Conservation (phyloP, 352 stramenopile genomes). For the Globisporangium paroecandrum region DNA sequence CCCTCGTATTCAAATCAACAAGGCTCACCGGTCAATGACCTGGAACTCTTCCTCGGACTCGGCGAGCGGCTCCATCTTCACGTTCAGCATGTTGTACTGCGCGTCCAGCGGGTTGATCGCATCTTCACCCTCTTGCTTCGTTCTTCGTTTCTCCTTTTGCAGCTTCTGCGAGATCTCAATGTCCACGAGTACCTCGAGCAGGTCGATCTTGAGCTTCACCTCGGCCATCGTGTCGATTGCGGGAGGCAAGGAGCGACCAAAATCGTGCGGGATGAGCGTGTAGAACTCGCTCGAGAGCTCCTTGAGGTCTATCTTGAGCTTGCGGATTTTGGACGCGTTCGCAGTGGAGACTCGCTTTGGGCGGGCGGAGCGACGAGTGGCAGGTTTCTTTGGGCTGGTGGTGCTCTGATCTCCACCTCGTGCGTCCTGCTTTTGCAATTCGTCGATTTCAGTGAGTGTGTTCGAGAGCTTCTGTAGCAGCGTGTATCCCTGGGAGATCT, state of each 20-base stretch:
- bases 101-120: slow-evolving; percentile 42
- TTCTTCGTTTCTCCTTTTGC: slow-evolving; percentile 22
- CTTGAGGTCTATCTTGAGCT: slow-evolving; percentile 40
- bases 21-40: slow-evolving; percentile 36
- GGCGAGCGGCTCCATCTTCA: slow-evolving; percentile 38
- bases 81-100: slow-evolving; percentile 52
- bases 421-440: slow-evolving; percentile 22
- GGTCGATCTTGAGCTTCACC: slow-evolving; percentile 55
- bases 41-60: slow-evolving; percentile 43
- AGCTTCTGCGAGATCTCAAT: slow-evolving; percentile 63
- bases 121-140: slow-evolving; percentile 17
- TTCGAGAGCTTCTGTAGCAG: slow-evolving; percentile 49
- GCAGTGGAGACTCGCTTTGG: background rate
- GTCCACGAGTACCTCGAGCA: slow-evolving; percentile 59
- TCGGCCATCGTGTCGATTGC: slow-evolving; percentile 50
- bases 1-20: background rate
- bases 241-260: slow-evolving; percentile 48
- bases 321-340: slow-evolving; percentile 25
- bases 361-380: slow-evolving; percentile 19
- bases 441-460: slow-evolving; percentile 35
- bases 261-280: slow-evolving; percentile 66
- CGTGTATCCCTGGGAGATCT: slow-evolving; percentile 60
- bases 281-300: slow-evolving; percentile 65
- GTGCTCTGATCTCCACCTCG: slow-evolving; percentile 18
- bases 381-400: slow-evolving; percentile 23